Percentiles rank a stretch among this genome's conserved stretches.
Conservation (phyloP, 1,139 yeast species). For the Lodderomyces metapsilosis region DNA sequence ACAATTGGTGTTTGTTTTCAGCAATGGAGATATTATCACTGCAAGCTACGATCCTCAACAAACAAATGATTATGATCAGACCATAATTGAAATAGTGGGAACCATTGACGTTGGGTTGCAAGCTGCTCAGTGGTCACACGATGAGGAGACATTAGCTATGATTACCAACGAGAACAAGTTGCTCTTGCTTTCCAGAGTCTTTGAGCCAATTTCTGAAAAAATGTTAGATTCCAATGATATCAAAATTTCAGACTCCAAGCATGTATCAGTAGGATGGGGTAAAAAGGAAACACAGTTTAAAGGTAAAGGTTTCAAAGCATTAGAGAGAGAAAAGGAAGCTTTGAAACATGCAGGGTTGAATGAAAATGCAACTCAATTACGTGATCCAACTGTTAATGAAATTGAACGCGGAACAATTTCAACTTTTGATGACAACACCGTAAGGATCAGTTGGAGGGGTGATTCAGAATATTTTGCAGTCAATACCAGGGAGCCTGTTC, state of each 20-base stretch:
- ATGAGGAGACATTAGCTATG: constrained; percentile 79
- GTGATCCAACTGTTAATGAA: constrained; percentile 90
- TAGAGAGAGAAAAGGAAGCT: constrained; percentile 61
- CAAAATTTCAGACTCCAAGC: constrained; percentile 60
- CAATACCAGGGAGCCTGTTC: constrained; percentile 55
- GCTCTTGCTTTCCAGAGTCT: constrained; percentile 67
- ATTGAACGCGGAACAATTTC: constrained; percentile 70
- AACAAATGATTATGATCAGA: constrained; percentile 49
- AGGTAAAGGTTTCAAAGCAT: constrained; percentile 88
- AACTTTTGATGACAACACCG: constrained; percentile 44
- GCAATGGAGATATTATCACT: constrained; percentile 66
- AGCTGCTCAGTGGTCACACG: constrained; percentile 87
- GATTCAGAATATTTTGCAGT: constrained; percentile 85
- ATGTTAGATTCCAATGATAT: constrained; percentile 61
- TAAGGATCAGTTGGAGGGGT: constrained; percentile 85
- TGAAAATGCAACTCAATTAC: constrained; percentile 47
- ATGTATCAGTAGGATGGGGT: constrained; percentile 99
- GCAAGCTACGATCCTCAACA: constrained; percentile 56
- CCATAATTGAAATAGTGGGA: constrained; percentile 75
- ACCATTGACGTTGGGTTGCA: constrained; percentile 73
- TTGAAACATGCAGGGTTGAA: constrained; percentile 69
- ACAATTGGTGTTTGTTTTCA: constrained; percentile 61
- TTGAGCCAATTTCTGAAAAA: constrained; percentile 78
- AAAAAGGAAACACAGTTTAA: constrained; percentile 94
- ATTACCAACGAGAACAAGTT: constrained; percentile 64